Percentiles rank a stretch among this genome's conserved stretches.
Evolutionary conservation across 805 yeast genomes (phyloP).

Genomic region (Suhomyces prunicola): DNA sequence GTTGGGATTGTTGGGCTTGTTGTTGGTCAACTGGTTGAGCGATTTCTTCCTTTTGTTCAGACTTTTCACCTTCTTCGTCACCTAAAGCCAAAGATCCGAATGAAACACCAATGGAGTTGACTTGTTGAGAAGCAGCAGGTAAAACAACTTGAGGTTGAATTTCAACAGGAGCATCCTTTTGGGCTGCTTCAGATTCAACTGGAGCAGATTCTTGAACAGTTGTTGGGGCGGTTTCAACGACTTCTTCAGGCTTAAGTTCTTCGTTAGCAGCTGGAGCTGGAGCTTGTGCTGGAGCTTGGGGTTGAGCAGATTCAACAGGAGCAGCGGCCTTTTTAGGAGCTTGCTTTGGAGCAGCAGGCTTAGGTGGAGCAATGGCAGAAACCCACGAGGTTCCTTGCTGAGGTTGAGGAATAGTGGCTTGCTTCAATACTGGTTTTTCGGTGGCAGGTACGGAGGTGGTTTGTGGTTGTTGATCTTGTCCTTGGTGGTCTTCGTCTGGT

Average conservation of each 20-base stretch:
- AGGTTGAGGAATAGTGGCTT: constrained; percentile 48
- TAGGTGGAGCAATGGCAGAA: constrained; percentile 56
- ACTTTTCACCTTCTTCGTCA: constrained; percentile 36
- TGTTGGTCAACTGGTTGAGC: constrained; percentile 4
- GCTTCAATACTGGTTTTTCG: constrained; percentile 20
- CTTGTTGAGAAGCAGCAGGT: constrained; percentile 48
- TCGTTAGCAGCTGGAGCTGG: not conserved
- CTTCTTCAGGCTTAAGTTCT: not conserved
- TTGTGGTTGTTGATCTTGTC: constrained; percentile 5
- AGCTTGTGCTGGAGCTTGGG: constrained; percentile 3
- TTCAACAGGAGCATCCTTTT: constrained; percentile 8
- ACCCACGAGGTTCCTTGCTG: constrained; percentile 59
- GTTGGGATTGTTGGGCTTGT: constrained; percentile 7
- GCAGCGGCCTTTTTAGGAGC: constrained; percentile 3
- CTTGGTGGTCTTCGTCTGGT: constrained; percentile 8
- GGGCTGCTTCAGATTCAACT: constrained; percentile 12
- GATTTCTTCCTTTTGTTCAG: constrained; percentile 6
- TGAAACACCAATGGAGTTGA: constrained; percentile 54
- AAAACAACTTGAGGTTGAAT: constrained; percentile 44
- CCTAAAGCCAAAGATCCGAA: constrained; percentile 57
- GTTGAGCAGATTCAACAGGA: constrained; percentile 1
- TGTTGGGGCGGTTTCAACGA: not conserved
- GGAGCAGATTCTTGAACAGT: constrained; percentile 10
- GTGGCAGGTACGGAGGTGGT: constrained; percentile 5
- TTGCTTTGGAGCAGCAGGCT: constrained; percentile 10